phyloP scores from a whole-genome alignment of 208 protist genomes.

The Leishmania aethiopica region DNA sequence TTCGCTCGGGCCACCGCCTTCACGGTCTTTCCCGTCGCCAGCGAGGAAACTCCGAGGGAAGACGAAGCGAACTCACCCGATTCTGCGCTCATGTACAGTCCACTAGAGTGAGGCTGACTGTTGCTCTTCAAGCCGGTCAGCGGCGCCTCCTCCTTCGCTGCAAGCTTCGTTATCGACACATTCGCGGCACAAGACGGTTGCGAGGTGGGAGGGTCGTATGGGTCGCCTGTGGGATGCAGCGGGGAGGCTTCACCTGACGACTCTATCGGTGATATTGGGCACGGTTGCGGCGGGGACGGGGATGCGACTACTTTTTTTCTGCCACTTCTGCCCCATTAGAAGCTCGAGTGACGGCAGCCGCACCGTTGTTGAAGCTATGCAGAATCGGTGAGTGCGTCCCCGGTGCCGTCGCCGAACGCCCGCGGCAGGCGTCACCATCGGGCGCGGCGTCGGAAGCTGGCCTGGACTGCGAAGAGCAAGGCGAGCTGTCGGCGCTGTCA shows the following conservation, averaged over 20 bases:
- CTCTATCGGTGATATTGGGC: not conserved
- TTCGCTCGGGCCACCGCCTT: not conserved
- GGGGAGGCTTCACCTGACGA: not conserved
- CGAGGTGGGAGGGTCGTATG: not conserved
- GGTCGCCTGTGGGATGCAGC: not conserved
- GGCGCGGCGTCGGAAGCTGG: constrained; percentile 5
- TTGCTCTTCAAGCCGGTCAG: not conserved
- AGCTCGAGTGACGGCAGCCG: not conserved
- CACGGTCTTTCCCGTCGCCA: too few species aligned
- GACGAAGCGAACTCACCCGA: not conserved
- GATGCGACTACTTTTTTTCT: not conserved
- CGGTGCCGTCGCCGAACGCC: not conserved
- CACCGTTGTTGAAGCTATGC: not conserved
- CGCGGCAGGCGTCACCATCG: constrained; percentile 10
- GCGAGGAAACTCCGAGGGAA: not conserved
- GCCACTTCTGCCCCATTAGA: not conserved
- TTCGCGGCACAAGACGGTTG: not conserved
- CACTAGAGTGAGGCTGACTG: not conserved
- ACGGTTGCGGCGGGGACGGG: not conserved
- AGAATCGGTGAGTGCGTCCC: not conserved
- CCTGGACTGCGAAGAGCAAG: not conserved
- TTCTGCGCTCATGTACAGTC: not conserved
- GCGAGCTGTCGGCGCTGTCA: not conserved
- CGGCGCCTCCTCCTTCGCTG: not conserved
- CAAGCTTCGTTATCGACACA: not conserved